phyloP scores from a whole-genome alignment of 192 early-diverging fungal species.

The Cetraspora pellucida region DNA sequence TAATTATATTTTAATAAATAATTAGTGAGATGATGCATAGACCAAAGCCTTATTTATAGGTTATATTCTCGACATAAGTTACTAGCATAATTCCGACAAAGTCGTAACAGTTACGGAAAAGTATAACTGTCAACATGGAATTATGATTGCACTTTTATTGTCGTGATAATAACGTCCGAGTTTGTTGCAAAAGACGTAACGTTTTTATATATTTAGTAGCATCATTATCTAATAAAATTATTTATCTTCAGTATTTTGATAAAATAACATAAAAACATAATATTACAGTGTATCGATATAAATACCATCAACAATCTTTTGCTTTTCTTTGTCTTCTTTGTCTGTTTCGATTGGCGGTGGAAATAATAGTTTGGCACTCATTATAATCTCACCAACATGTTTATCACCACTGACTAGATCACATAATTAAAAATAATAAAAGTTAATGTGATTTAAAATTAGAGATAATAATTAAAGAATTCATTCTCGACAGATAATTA shows the following conservation, averaged over 20 bases:
- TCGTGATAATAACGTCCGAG: slow-evolving; percentile 21
- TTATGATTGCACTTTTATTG: no score
- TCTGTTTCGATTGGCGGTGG: neutral
- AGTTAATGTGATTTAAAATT: neutral
- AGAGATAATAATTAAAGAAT: neutral
- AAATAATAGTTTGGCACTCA: slow-evolving; percentile 26
- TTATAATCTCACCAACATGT: slow-evolving; percentile 24
- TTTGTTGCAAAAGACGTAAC: slow-evolving; percentile 6
- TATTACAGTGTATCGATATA: neutral
- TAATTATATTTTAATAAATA: no score
- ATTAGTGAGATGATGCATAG: no score
- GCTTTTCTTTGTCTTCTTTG: neutral
- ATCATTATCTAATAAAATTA: neutral
- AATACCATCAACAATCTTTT: neutral
- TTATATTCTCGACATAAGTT: no score
- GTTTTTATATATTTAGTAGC: slow-evolving; percentile 10
- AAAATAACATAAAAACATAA: neutral
- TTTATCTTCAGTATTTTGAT: neutral
- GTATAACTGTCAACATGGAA: no score
- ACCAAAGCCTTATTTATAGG: no score
- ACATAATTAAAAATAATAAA: neutral
- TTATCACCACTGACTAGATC: slow-evolving; percentile 22
- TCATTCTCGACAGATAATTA: neutral
- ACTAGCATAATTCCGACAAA: no score
- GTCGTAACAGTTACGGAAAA: no score